Percentiles rank a stretch among this genome's conserved stretches.
phyloP scores from a whole-genome alignment of 805 yeast species.

The Ogataea methanolica region DNA sequence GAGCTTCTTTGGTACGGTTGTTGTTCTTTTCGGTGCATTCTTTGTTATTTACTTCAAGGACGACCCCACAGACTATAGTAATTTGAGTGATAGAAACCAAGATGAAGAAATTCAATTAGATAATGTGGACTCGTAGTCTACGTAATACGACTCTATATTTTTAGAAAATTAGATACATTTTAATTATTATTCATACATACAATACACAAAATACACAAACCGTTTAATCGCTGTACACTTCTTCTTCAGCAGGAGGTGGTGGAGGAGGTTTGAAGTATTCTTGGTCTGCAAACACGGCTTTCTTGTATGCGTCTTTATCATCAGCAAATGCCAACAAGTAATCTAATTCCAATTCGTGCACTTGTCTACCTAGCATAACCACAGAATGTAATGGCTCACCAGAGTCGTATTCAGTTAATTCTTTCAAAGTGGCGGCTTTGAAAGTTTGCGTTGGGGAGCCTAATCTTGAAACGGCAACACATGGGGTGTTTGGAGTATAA shows the following conservation, averaged over 20 bases:
- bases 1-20: constrained; percentile 57
- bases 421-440: constrained; percentile 78
- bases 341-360: constrained; percentile 89
- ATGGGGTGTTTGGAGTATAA: constrained; percentile 83
- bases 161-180: neutral
- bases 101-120: too few species aligned
- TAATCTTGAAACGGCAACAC: constrained; percentile 86
- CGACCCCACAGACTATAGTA: neutral
- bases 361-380: constrained; percentile 86
- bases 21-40: constrained; percentile 64
- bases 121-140: too few species aligned
- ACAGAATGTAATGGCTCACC: constrained; percentile 95
- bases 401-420: constrained; percentile 76
- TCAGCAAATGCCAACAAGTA: constrained; percentile 74
- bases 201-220: neutral
- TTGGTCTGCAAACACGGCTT: constrained; percentile 51
- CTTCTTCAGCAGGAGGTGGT: constrained; percentile 5
- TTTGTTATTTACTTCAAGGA: constrained; percentile 25
- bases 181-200: neutral
- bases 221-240: constrained; percentile 5
- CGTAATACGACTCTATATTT: too few species aligned
- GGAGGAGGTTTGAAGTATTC: constrained; percentile 72
- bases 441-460: constrained; percentile 83
- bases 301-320: constrained; percentile 46
- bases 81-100: neutral